A percentile compares a stretch with the other conserved stretches of the same genome.
phyloP scores from a whole-genome alignment of 2,329 filamentous ascomycete species.

The Rutstroemia sp. region DNA sequence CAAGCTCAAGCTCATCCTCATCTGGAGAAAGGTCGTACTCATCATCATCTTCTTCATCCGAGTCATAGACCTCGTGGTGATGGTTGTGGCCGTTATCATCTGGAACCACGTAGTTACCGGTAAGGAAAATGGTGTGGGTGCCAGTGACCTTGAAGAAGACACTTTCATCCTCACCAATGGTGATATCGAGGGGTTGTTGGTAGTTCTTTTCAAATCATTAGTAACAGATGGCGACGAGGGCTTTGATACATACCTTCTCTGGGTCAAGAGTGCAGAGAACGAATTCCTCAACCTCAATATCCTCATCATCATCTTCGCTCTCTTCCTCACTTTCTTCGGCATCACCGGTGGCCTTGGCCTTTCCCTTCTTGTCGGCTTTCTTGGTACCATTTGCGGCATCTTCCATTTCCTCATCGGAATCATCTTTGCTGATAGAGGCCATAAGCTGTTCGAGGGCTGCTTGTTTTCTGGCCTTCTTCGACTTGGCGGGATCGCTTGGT shows the following conservation, averaged over 20 bases:
- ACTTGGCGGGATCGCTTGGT: slow-evolving; percentile 84
- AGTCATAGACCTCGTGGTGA: slow-evolving; percentile 53
- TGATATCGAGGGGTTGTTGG: slow-evolving; percentile 93
- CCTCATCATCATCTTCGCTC: slow-evolving; percentile 49
- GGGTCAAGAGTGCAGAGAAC: slow-evolving; percentile 95
- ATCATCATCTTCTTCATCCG: slow-evolving; percentile 54
- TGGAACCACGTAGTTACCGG: slow-evolving; percentile 87
- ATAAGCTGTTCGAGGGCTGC: slow-evolving; percentile 73
- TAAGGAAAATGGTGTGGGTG: slow-evolving; percentile 84
- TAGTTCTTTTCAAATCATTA: slow-evolving; percentile 55
- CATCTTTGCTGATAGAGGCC: slow-evolving; percentile 53
- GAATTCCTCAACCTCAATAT: slow-evolving; percentile 72
- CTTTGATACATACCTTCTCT: slow-evolving; percentile 59
- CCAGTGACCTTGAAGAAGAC: slow-evolving; percentile 90
- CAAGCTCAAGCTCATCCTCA: slow-evolving; percentile 62
- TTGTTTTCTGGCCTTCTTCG: slow-evolving; percentile 75
- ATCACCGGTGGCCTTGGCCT: slow-evolving; percentile 54
- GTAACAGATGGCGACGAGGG: too few species aligned
- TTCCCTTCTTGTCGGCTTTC: slow-evolving; percentile 61
- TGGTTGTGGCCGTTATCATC: slow-evolving; percentile 48
- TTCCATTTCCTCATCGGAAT: slow-evolving; percentile 66
- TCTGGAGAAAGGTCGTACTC: slow-evolving; percentile 79
- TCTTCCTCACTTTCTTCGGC: slow-evolving; percentile 46
- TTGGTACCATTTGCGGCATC: slow-evolving; percentile 56
- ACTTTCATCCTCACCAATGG: slow-evolving; percentile 77